Evolutionary conservation across 805 yeast genomes (phyloP), one percentile per base, ranked within the genome.

Genomic region (Dipodascus albidus): DNA sequence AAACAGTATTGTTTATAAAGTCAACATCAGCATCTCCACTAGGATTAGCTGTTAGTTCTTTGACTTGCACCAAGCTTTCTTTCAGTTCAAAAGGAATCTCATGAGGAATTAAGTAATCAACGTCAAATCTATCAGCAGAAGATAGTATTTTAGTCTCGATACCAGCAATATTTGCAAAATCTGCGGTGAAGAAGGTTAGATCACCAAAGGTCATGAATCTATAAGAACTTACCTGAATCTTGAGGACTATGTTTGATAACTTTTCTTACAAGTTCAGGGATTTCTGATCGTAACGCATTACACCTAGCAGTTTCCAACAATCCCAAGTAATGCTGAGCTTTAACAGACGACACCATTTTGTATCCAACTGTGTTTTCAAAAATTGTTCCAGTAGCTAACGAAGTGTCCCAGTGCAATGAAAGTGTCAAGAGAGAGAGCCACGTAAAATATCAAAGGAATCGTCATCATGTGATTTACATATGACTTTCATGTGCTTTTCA

Each of bases 181-280:
- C 52, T 51, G 23, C 1, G 54, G 42, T 31, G 23, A 8, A 17
- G 20, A 17, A 38, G 17, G 48, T 49, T n/a, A n/a, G 52, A 59
- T 6, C 51, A 31, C 15, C 38, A 31, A 31, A 31, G 15, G 9
- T 31, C 33, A 27, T 11, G 6, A 6, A 6, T 6, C 33, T 27
- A 11, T 6, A 27, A 38, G n/a, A 31, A 21, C 50, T 48, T 20
- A n/a, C 41, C 54, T 15, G 47, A 42, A 21, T 53, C 47, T 38
- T 42, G 47, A 15, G 54, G 49, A 14, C 54, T 47, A 20, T 58
- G 53, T 31, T 50, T 50, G 23, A 48, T 41, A 15, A 57, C 50
- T 35, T 58, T 58, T 11, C 52, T 49, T 20, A 52, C 61, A 38
- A 58, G 51, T 20, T 57, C 60, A 8, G 58, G 60, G 2, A 59